Base-by-base conservation (phyloP, 169 alveolate genomes). In the Eimeria praecox region DNA sequence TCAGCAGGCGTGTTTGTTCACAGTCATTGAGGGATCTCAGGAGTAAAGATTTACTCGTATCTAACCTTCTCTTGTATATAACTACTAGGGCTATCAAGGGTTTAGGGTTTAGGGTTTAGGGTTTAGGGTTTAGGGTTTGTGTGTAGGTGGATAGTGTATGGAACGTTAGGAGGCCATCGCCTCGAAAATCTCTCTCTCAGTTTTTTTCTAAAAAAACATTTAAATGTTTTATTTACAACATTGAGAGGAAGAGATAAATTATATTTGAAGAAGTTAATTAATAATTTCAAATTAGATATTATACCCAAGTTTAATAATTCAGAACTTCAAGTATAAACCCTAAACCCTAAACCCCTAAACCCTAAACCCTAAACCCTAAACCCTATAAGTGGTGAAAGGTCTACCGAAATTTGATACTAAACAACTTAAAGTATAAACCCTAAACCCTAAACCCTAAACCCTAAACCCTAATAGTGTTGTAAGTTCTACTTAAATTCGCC, bases 71-170 rank as follows among this genome's bases (percentile, higher is more conserved):
- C n/a, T n/a, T n/a, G n/a, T n/a, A n/a, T n/a, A n/a, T n/a, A n/a
- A n/a, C n/a, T n/a, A n/a, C n/a, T n/a, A n/a, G n/a, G n/a, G n/a
- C n/a, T n/a, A n/a, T n/a, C n/a, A n/a, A n/a, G n/a, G n/a, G n/a
- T n/a, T n/a, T n/a, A n/a, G n/a, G n/a, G n/a, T n/a, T n/a, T n/a
- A 35, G 83, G 83, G 46, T 71, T 71, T 35, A 71, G 83, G 46
- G 83, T 71, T 71, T 71, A 71, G 83, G 83, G 83, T 71, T 71
- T 71, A 78, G 88, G 56, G 88, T 78, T 42, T 73, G 22, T 14
- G 85, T 44, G 33, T 59, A 89, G 95, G 54, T 89, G 95, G 95
- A 42, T 89, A 9, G 22, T 89, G 20, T 89, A 89, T 40, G 95
- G 95, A 4, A 18, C 59, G 2, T 54, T 89, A 3, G 95, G 95